phyloP scores from a whole-genome alignment of 1,139 yeast species.

The Yamadazyma membranifaciens region DNA sequence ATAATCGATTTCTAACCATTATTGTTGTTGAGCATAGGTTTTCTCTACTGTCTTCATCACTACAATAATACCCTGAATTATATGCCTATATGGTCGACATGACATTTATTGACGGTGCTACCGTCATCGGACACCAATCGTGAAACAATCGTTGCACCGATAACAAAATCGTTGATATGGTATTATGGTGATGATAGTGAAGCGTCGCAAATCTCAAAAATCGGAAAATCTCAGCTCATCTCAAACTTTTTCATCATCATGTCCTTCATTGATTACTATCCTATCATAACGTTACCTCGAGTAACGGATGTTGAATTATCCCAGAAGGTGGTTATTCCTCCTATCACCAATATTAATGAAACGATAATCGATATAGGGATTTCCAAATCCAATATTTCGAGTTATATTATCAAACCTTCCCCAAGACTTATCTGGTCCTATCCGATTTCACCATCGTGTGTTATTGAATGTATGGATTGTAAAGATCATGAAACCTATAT shows the following conservation, averaged over 20 bases:
- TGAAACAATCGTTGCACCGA: no score
- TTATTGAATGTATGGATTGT: conserved; percentile 46
- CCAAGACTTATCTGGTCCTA: conserved; percentile 76
- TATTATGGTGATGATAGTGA: background rate
- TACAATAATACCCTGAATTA: no score
- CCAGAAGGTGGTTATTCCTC: conserved; percentile 32
- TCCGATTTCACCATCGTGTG: conserved; percentile 63
- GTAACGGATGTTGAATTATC: conserved; percentile 33
- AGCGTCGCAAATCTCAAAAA: background rate
- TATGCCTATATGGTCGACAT: no score
- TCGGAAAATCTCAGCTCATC: conserved; percentile 9
- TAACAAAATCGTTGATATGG: no score
- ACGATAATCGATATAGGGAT: conserved; percentile 57
- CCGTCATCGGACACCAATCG: no score
- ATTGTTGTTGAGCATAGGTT: background rate
- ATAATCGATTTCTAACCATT: background rate
- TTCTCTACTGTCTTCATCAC: no score
- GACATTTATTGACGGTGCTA: no score
- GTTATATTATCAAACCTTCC: conserved; percentile 73
- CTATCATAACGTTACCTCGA: conserved; percentile 41
- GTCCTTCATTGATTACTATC: conserved; percentile 36
- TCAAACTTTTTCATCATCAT: conserved; percentile 13
- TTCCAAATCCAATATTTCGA: conserved; percentile 73
- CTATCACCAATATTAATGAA: conserved; percentile 22
- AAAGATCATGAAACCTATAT: conserved; percentile 29